Base-by-base conservation (phyloP, 1,139 yeast species). In the Candida sp. region DNA sequence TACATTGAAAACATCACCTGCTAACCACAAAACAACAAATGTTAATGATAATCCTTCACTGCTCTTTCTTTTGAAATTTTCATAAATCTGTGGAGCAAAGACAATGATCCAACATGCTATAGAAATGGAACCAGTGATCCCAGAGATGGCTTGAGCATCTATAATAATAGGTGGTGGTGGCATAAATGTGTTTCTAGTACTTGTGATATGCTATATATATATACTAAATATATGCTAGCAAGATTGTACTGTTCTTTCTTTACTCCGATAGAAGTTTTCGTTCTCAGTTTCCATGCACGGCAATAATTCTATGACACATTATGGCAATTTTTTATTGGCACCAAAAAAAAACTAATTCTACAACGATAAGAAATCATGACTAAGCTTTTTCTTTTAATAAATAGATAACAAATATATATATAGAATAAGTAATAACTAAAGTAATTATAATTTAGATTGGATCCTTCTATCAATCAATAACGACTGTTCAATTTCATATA, bases 81-180 rank as follows among this genome's bases (percentile, higher is more conserved):
- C 97, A 63, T 89, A 91, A 38, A 93, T 85, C 61, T 93, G 99
- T 12, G 99, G 99, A 35, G 96, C 95, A 71, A 93, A 93, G 22
- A 93, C 98, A 43, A 93, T 90, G 49, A 93, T 86, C 99, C 99
- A 93, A 63, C 98, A 93, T 19, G 97, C 96, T 37, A 93, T 79
- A 15, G 98, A 91, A 39, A 93, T 88, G 22, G 96, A 86, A 55
- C 97, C 97, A 21, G 93, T 80, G 48, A 89, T 86, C 4, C 96
- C 96, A 58, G 95, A 85, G 34, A 89, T 81, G 8, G 88, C 87
- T 53, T 82, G 81, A n/a, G 89, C 82, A 54, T 84, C 87, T 45
- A 87, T 68, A 33, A 77, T 73, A 29, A 84, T 79, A 9, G 89
- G 87, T 27, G 85, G 84, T 39, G 85, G 84, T 34, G 82, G 82